These are phyloP conservation scores for Lactarius indigo DNA, from an alignment of 768 basidiomycete species.

Conservation along the genomic window DNA sequence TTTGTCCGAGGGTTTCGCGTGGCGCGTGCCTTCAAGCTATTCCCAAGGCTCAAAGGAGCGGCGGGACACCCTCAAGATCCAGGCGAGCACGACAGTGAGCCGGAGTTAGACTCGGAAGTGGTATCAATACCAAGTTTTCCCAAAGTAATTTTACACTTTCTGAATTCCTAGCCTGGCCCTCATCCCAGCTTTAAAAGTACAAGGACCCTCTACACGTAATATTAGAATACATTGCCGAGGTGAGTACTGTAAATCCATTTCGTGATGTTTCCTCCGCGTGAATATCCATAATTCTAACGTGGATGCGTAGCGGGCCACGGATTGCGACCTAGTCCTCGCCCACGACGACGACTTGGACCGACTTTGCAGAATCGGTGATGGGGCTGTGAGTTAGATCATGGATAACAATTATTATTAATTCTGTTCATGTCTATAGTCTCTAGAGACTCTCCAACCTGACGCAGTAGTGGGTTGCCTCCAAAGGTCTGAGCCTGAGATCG, in stretches of 20 bases:
- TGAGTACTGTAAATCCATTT: neutral
- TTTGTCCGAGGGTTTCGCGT: neutral
- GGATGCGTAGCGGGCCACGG: neutral
- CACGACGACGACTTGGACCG: neutral
- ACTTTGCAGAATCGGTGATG: neutral
- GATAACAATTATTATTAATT: neutral
- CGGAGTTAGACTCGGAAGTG: neutral
- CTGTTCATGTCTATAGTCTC: neutral
- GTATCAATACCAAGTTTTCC: neutral
- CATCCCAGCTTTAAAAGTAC: neutral
- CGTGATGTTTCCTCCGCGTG: neutral
- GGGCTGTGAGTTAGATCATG: neutral
- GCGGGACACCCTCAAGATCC: neutral
- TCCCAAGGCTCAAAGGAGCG: neutral
- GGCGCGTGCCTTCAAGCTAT: neutral
- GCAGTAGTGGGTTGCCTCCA: neutral
- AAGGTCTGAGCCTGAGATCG: neutral
- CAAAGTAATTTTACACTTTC: neutral
- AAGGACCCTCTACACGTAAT: neutral
- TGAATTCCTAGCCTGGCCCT: neutral
- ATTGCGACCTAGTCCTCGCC: neutral
- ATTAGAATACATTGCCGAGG: neutral
- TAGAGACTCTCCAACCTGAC: neutral
- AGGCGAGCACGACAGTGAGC: neutral
- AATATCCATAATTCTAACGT: neutral